Conservation (phyloP, 139 green algal genomes). For the Eudorina sp. region DNA sequence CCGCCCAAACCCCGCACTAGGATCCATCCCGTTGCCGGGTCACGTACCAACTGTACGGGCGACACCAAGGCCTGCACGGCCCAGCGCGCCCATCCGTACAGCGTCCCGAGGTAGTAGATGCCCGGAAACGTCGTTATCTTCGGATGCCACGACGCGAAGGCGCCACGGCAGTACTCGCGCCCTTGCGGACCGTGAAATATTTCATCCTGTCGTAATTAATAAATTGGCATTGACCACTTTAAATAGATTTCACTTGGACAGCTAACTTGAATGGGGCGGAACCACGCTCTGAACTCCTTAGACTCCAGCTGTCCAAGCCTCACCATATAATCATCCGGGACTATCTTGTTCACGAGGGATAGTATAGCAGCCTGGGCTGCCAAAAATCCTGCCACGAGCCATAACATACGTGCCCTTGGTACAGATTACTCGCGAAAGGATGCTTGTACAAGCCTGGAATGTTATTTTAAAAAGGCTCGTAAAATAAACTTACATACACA, state of each 20-base stretch:
- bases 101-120: constrained; percentile 81
- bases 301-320: too few relatives aligned
- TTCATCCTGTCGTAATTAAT: constrained; percentile 85
- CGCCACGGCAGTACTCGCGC: constrained; percentile 85
- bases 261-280: too few relatives aligned
- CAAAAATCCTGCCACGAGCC: constrained; percentile 22
- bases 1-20: too few relatives aligned
- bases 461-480: not conserved
- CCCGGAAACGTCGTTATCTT: constrained; percentile 97
- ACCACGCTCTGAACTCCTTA: too few relatives aligned
- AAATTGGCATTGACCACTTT: not conserved
- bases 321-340: constrained; percentile 69
- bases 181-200: constrained; percentile 94
- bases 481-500: not conserved
- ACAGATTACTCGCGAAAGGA: too few relatives aligned
- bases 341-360: constrained; percentile 28
- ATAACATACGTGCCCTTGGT: not conserved
- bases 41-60: not conserved
- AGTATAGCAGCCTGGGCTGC: constrained; percentile 26
- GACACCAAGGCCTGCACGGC: not conserved
- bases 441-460: too few relatives aligned
- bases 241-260: not conserved
- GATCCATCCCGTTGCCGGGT: not conserved
- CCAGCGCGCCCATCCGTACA: constrained; percentile 35
- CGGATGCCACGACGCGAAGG: constrained; percentile 84